phyloP scores from a whole-genome alignment of 78 protist genomes.

The Dictyostelium capitatum region DNA sequence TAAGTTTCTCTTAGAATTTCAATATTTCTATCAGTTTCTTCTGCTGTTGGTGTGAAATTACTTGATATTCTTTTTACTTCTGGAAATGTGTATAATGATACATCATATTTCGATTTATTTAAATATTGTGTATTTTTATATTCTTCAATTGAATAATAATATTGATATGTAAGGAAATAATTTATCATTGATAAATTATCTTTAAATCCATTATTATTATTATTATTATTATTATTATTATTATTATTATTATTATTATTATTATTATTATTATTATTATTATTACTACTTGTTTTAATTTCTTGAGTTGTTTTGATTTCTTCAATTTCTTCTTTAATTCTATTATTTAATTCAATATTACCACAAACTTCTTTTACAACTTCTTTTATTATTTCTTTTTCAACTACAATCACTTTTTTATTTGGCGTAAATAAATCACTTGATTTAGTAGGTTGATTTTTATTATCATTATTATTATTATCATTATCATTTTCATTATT shows the following conservation, averaged over 20 bases:
- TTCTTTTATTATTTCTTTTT: slow-evolving; percentile 5
- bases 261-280: not conserved
- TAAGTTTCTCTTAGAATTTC: not conserved
- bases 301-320: not conserved
- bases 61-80: not conserved
- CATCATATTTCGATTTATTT: not conserved
- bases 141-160: not conserved
- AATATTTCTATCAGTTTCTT: not conserved
- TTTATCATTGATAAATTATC: not conserved
- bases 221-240: not conserved
- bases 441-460: not conserved
- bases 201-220: not conserved
- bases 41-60: not conserved
- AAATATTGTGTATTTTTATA: not conserved
- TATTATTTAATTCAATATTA: not conserved
- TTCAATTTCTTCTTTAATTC: not conserved
- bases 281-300: not conserved
- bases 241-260: not conserved
- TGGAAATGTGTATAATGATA: not conserved
- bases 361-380: not conserved
- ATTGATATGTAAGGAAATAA: not conserved
- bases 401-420: not conserved
- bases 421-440: not conserved
- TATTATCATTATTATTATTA: not conserved
- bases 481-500: not conserved